Base-by-base conservation (phyloP, 2,329 filamentous ascomycete genomes). In the Venturia pyrina region DNA sequence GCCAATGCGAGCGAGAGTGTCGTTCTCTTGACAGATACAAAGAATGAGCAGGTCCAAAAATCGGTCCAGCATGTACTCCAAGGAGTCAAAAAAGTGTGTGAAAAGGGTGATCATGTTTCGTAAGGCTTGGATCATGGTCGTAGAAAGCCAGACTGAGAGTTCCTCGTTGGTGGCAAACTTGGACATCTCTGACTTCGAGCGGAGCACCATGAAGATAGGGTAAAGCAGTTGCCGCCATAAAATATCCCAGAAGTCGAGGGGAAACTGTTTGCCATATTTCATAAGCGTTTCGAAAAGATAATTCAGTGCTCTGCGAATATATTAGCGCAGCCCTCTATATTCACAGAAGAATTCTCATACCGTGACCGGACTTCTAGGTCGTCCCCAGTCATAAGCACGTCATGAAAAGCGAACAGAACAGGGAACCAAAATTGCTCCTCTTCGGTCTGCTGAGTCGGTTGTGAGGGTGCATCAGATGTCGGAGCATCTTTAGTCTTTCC, bases 391-490 rank as follows among this genome's bases (percentile, higher is more conserved):
- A 99, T 99, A 61, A 99, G 80, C 28, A 99, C 93, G 75, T 99
- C 95, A 74, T 99, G 95, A 81, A 99, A 99, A 3, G 96, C 93
- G 74, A 99, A 98, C 40, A 99, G 81, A 6, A 99, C 90, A 0
- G 95, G 95, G 76, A 99, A 99, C 95, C 95, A 99, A 77, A 93
- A 99, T 46, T 96, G 93, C 75, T 98, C 95, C 75, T 99, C 96
- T 69, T 95, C 87, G 4, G 93, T 96, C 59, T 96, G 96, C 64
- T 89, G 88, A 66, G 82, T 89, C 67, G 88, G 86, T 73, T 83
- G 85, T 2, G 83, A 80, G 66, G 80, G 78, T 0, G 82, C 76
- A 32, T 81, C 80, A 28, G 80, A 76, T 37, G 21, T 67, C 43
- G 60, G 32, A 21, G 57, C 57, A 21, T 65, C 62, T 13, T 41